Conservation (phyloP, 805 yeast genomes). For the Barnettozyma vustinii region DNA sequence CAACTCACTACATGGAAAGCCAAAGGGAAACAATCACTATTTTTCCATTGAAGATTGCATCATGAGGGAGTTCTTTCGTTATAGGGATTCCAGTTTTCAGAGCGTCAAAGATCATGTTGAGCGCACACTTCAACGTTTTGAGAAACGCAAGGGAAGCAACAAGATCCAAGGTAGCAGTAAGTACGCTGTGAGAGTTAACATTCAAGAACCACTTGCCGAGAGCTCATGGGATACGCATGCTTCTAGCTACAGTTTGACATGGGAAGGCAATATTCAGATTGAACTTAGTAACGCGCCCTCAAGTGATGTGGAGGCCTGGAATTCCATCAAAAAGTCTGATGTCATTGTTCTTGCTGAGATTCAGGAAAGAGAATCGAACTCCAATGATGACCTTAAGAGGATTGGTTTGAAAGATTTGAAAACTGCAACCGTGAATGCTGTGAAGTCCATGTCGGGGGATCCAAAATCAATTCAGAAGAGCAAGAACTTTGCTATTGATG, state of each 20-base stretch:
- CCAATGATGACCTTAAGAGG: constrained; percentile 8
- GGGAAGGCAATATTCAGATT: neutral
- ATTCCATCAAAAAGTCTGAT: constrained; percentile 11
- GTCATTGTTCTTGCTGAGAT: constrained; percentile 10
- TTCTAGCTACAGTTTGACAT: neutral
- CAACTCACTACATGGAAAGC: neutral
- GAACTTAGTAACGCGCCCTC: constrained; percentile 3
- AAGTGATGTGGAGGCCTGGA: constrained; percentile 14
- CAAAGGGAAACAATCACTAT: neutral
- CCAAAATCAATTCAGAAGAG: neutral
- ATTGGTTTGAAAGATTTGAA: constrained; percentile 7
- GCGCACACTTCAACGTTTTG: constrained; percentile 13
- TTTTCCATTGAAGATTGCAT: constrained; percentile 13
- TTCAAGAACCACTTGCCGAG: neutral
- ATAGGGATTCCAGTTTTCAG: constrained; percentile 1
- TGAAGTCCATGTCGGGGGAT: neutral
- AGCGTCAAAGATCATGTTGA: constrained; percentile 11
- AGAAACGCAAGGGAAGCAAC: constrained; percentile 2
- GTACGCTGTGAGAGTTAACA: constrained; percentile 11
- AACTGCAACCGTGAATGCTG: neutral
- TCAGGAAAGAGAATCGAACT: constrained; percentile 2
- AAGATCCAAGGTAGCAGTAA: constrained; percentile 18
- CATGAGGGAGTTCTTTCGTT: constrained; percentile 3
- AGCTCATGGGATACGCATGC: neutral
- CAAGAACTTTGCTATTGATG: neutral